Evolutionary conservation across 306 rosid genomes (phyloP).

Genomic region (Begonia masoniana): DNA sequence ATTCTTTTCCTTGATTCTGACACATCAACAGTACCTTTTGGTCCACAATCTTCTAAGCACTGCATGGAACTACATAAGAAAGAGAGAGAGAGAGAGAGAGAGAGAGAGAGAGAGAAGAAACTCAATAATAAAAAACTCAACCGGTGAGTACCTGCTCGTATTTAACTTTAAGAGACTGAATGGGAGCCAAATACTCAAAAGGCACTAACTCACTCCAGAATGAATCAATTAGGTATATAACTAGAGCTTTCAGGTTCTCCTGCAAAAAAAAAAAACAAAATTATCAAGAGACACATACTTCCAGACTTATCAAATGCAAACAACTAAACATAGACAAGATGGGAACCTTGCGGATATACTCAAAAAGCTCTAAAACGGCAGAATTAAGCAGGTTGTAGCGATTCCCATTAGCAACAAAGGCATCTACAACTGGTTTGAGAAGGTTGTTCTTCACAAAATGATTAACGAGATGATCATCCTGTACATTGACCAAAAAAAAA

Average conservation of each 20-base stretch:
- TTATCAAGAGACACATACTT: slow-evolving; percentile 6
- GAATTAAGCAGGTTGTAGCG: slow-evolving; percentile 95
- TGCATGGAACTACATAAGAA: slow-evolving; percentile 23
- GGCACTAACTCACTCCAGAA: slow-evolving; percentile 74
- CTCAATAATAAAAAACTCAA: slow-evolving; percentile 7
- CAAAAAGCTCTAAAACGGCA: slow-evolving; percentile 81
- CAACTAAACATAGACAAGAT: slow-evolving; percentile 9
- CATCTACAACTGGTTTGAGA: slow-evolving; percentile 73
- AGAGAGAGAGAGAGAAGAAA: neutral
- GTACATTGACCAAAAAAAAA: slow-evolving; percentile 28
- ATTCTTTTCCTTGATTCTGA: slow-evolving; percentile 55
- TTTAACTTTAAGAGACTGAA: slow-evolving; percentile 63
- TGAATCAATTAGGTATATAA: slow-evolving; percentile 61
- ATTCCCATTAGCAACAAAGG: slow-evolving; percentile 72
- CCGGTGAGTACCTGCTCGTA: slow-evolving; percentile 69
- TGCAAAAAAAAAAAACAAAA: slow-evolving; percentile 20
- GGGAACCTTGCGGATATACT: slow-evolving; percentile 66
- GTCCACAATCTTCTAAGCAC: slow-evolving; percentile 66
- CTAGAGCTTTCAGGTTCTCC: slow-evolving; percentile 64
- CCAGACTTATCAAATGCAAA: slow-evolving; percentile 5
- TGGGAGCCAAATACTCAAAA: slow-evolving; percentile 52
- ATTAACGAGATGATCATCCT: slow-evolving; percentile 81
- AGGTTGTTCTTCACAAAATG: slow-evolving; percentile 67
- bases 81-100: slow-evolving; percentile 1
- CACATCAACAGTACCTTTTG: slow-evolving; percentile 32